Conservation (phyloP, 1,284 basidiomycete species). For the Blastosporella zonata region DNA sequence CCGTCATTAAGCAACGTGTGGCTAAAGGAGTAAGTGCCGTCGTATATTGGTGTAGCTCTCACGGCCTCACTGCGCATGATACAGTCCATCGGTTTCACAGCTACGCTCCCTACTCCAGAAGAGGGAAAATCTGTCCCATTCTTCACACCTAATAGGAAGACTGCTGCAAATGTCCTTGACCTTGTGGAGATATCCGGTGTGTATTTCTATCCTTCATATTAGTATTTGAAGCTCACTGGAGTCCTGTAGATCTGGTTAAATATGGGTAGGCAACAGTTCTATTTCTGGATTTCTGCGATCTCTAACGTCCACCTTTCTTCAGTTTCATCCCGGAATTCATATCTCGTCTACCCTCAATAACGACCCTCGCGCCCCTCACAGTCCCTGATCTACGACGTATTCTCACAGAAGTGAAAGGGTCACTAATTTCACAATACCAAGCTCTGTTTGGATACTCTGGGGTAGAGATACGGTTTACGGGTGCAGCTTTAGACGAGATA, state of each 20-base stretch:
- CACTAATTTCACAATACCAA: constrained; percentile 87
- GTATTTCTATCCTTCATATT: constrained; percentile 10
- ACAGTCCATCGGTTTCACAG: constrained; percentile 88
- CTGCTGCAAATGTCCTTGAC: constrained; percentile 52
- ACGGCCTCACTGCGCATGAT: constrained; percentile 5
- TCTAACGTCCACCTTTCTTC: constrained; percentile 9
- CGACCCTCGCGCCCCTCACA: constrained; percentile 76
- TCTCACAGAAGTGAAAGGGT: constrained; percentile 88
- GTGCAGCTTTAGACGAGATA: constrained; percentile 70
- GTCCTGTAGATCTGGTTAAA: constrained; percentile 67
- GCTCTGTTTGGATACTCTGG: constrained; percentile 79
- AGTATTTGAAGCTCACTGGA: constrained; percentile 11
- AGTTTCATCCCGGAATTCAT: constrained; percentile 95
- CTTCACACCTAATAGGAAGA: constrained; percentile 68
- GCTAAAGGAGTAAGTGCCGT: constrained; percentile 71
- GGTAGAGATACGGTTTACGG: constrained; percentile 81
- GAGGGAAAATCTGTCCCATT: constrained; percentile 51
- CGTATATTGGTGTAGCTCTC: background rate
- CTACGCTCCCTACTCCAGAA: constrained; percentile 51
- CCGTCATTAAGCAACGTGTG: constrained; percentile 73
- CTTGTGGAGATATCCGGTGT: constrained; percentile 66
- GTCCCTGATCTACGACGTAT: constrained; percentile 81
- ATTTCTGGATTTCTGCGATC: background rate
- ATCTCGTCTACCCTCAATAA: constrained; percentile 85
- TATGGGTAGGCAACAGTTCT: constrained; percentile 59